Evolutionary conservation across 495 filamentous ascomycete species (phyloP).

Genomic region (Penicillium coffeae): DNA sequence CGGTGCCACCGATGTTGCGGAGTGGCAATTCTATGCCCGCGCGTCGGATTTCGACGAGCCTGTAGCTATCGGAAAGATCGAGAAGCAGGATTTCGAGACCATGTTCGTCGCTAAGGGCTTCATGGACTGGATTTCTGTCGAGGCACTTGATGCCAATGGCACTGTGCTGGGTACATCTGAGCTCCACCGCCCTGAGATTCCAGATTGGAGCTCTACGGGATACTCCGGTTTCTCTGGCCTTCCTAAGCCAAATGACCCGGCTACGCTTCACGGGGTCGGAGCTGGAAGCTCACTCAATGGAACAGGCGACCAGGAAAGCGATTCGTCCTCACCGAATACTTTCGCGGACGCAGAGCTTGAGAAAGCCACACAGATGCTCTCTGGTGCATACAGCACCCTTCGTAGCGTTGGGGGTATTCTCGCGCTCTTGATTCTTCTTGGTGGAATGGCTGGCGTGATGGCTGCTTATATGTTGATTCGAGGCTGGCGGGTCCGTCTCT

Average conservation of each 20-base stretch:
- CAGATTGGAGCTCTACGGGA: slow-evolving; percentile 18
- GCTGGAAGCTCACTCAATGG: not conserved
- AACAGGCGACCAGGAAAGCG: not conserved
- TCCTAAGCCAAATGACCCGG: slow-evolving; percentile 19
- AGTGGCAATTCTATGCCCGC: slow-evolving; percentile 36
- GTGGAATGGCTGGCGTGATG: slow-evolving; percentile 17
- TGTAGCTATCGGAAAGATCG: slow-evolving; percentile 21
- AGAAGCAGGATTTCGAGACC: slow-evolving; percentile 28
- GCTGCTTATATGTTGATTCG: slow-evolving; percentile 21
- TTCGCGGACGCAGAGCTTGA: slow-evolving; percentile 13
- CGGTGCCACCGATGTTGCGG: slow-evolving; percentile 40
- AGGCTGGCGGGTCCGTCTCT: slow-evolving; percentile 27
- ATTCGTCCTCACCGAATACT: slow-evolving; percentile 1
- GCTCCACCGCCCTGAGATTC: slow-evolving; percentile 17
- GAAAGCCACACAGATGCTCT: slow-evolving; percentile 19
- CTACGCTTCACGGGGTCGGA: slow-evolving; percentile 2
- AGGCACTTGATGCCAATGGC: slow-evolving; percentile 23
- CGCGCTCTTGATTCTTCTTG: slow-evolving; percentile 20
- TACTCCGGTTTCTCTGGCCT: slow-evolving; percentile 4
- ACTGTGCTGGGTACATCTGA: slow-evolving; percentile 16
- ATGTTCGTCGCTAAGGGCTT: slow-evolving; percentile 31
- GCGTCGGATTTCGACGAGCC: slow-evolving; percentile 21
- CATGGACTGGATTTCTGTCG: slow-evolving; percentile 49
- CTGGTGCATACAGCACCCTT: slow-evolving; percentile 15
- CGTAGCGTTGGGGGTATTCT: slow-evolving; percentile 22